These are phyloP conservation scores for Gracilaria gracilis DNA, from an alignment of 23 red algal genomes.

Conservation along the genomic window DNA sequence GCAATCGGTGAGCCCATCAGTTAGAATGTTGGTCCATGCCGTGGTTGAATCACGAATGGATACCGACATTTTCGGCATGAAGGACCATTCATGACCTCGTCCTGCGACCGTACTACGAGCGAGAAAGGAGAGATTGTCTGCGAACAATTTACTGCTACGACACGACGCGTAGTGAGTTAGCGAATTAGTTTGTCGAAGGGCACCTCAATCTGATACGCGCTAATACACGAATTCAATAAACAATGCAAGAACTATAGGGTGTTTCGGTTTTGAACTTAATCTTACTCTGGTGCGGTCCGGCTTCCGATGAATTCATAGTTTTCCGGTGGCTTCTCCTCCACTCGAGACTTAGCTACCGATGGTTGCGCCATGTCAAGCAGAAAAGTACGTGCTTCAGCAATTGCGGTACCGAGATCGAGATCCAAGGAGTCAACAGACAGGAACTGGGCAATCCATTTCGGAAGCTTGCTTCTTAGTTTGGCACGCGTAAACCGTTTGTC, in stretches of 20 bases:
- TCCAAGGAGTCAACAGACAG: slow-evolving; percentile 75
- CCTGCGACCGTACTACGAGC: not conserved
- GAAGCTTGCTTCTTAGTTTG: slow-evolving; percentile 90
- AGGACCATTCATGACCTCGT: not conserved
- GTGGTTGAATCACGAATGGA: too few species aligned
- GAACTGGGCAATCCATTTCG: slow-evolving; percentile 88
- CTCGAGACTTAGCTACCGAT: slow-evolving; percentile 30
- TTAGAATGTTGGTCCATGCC: not conserved
- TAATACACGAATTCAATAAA: not conserved
- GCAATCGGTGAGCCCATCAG: not conserved
- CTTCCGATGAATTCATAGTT: not conserved
- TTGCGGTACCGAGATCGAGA: slow-evolving; percentile 80
- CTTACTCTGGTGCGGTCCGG: not conserved
- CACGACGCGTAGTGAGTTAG: not conserved
- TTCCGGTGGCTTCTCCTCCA: not conserved
- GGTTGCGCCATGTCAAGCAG: slow-evolving; percentile 92
- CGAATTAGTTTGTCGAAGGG: not conserved
- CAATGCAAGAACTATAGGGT: not conserved
- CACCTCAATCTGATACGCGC: not conserved
- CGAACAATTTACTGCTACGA: not conserved
- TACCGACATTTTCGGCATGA: not conserved
- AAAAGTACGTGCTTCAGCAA: slow-evolving; percentile 70
- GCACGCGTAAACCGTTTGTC: slow-evolving; percentile 87
- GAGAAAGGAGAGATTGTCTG: not conserved
- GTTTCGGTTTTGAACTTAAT: not conserved